phyloP scores from a whole-genome alignment of 495 filamentous ascomycete species.

The Penicillium cataractarum region DNA sequence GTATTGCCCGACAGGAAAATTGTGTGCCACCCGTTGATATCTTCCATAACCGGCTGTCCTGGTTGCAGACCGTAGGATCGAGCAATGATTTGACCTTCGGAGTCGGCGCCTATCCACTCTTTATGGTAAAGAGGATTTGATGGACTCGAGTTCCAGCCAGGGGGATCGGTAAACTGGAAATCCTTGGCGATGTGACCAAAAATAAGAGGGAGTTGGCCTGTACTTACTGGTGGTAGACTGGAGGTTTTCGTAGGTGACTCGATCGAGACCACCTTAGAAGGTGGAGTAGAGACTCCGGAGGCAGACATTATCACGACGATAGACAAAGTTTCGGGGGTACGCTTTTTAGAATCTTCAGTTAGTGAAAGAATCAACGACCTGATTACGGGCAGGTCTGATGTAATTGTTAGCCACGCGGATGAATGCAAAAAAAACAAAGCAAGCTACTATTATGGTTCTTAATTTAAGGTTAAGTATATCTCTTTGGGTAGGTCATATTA shows the following conservation, averaged over 20 bases:
- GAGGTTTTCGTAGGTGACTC: neutral
- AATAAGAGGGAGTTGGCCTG: neutral
- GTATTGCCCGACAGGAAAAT: conserved; percentile 10
- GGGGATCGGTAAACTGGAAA: conserved; percentile 1
- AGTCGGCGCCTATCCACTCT: conserved; percentile 9
- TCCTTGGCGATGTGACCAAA: neutral
- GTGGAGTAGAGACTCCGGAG: neutral
- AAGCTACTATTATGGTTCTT: neutral
- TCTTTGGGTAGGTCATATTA: too few relatives aligned
- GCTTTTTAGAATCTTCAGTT: neutral
- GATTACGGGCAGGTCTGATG: neutral
- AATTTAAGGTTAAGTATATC: too few relatives aligned
- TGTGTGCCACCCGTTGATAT: conserved; percentile 7
- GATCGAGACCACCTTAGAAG: neutral
- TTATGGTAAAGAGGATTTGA: conserved; percentile 1
- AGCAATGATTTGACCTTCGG: conserved; percentile 11
- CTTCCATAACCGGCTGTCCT: conserved; percentile 14
- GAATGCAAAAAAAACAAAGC: neutral
- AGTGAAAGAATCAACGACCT: neutral
- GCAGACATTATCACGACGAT: neutral
- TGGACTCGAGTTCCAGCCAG: neutral
- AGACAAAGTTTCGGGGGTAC: neutral
- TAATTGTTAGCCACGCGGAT: neutral
- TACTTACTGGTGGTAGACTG: conserved; percentile 1
- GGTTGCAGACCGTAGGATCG: conserved; percentile 12